Evolutionary conservation across 108 stramenopile species (phyloP).

Genomic region (Fistulifera pelliculosa): DNA sequence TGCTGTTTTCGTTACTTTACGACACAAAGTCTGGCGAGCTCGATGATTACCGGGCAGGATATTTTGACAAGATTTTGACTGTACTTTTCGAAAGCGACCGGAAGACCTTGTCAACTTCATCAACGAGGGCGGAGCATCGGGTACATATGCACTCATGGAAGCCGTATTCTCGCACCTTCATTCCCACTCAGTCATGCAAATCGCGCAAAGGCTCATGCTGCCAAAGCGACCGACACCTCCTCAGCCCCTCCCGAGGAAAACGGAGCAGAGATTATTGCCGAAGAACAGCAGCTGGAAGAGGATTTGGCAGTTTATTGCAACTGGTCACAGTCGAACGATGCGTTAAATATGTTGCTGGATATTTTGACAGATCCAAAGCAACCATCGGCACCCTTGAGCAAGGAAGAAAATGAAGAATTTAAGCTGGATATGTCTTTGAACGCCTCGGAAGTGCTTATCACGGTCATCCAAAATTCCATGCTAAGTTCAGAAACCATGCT

Average conservation of each 20-base stretch:
- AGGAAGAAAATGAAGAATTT: constrained; percentile 13
- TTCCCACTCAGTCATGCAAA: constrained; percentile 91
- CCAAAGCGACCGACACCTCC: constrained; percentile 52
- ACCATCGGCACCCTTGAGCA: neutral
- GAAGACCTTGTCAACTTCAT: constrained; percentile 51
- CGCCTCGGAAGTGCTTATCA: constrained; percentile 74
- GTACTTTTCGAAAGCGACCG: constrained; percentile 67
- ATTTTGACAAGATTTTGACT: constrained; percentile 87
- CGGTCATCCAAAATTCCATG: constrained; percentile 77
- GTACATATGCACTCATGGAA: constrained; percentile 46
- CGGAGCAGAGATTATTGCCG: constrained; percentile 35
- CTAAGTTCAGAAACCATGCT: constrained; percentile 51
- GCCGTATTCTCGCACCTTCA: constrained; percentile 78
- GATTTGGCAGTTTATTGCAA: constrained; percentile 40
- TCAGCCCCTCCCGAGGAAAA: constrained; percentile 22
- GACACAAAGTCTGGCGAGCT: constrained; percentile 50
- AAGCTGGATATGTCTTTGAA: constrained; percentile 37
- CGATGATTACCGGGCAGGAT: constrained; percentile 90
- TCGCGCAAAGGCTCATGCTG: constrained; percentile 81
- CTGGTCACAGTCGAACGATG: constrained; percentile 50
- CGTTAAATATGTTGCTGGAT: constrained; percentile 47
- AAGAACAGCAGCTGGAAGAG: constrained; percentile 11
- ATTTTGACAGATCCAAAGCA: constrained; percentile 30
- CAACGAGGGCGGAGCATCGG: constrained; percentile 40
- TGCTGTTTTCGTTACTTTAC: constrained; percentile 74